Evolutionary conservation across 176 grass and related monocot genomes (phyloP).

Genomic region (Oryza officinalis): DNA sequence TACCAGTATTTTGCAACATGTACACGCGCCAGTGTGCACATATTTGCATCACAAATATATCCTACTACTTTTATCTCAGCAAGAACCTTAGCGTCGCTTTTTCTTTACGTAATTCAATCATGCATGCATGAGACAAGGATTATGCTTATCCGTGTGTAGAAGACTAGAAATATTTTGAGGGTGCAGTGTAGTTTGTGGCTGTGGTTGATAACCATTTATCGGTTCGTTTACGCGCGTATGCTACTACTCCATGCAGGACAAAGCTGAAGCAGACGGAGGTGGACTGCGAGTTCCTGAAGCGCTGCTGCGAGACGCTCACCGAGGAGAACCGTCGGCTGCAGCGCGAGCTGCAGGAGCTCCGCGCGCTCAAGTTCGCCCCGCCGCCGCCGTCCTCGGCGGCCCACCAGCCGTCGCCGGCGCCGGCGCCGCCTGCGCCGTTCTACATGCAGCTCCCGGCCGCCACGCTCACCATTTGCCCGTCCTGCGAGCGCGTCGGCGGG

Average conservation of each 20-base stretch:
- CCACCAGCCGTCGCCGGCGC: not conserved
- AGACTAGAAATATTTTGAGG: not conserved
- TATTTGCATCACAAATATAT: not conserved
- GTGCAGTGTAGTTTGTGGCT: not conserved
- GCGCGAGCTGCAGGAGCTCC: constrained; percentile 79
- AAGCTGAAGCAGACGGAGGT: constrained; percentile 99
- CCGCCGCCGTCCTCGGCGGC: not conserved
- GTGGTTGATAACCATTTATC: not conserved
- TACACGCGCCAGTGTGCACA: not conserved
- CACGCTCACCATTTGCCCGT: constrained; percentile 75
- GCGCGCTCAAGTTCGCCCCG: constrained; percentile 58
- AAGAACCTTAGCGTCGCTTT: not conserved
- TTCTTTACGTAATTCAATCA: not conserved
- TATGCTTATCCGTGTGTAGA: not conserved
- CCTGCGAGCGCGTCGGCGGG: constrained; percentile 70
- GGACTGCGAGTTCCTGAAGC: constrained; percentile 87
- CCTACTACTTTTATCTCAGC: not conserved
- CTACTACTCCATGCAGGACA: constrained; percentile 54
- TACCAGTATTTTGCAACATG: not conserved
- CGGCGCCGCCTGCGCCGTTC: constrained; percentile 26
- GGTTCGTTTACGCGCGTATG: not conserved
- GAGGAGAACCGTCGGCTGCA: constrained; percentile 92
- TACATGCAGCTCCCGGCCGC: constrained; percentile 81
- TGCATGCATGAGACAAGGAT: constrained; percentile 22
- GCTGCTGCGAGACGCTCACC: constrained; percentile 80